phyloP scores from a whole-genome alignment of 345 rosid species.

The Bruguiera parviflora region DNA sequence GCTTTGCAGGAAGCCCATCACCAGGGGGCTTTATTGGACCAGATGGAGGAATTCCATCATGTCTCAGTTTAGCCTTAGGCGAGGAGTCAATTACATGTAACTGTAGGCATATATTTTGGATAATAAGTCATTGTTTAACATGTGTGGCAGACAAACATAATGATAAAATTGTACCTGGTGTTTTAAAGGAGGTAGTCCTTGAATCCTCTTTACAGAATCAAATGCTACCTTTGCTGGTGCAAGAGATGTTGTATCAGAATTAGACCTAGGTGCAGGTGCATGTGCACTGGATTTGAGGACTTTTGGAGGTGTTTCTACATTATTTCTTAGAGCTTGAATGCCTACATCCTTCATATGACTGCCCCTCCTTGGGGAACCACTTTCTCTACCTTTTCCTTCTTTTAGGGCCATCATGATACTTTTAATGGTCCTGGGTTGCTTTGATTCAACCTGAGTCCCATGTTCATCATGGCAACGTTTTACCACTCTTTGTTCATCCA shows the following conservation, averaged over 20 bases:
- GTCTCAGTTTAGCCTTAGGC: constrained; percentile 65
- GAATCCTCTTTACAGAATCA: constrained; percentile 49
- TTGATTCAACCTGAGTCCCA: constrained; percentile 47
- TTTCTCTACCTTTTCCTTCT: constrained; percentile 90
- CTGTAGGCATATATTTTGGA: constrained; percentile 34
- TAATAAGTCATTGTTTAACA: constrained; percentile 12
- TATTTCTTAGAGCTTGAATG: constrained; percentile 46
- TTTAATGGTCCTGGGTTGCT: constrained; percentile 81
- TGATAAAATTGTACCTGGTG: constrained; percentile 53
- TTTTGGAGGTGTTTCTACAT: constrained; percentile 61
- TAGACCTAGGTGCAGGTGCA: constrained; percentile 51
- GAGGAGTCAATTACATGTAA: constrained; percentile 54
- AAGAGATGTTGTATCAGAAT: constrained; percentile 36
- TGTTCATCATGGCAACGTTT: constrained; percentile 46
- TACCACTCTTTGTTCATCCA: constrained; percentile 43
- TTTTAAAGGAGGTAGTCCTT: constrained; percentile 55
- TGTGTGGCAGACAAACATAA: constrained; percentile 7
- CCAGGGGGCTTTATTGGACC: constrained; percentile 42
- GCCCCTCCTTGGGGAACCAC: constrained; percentile 77
- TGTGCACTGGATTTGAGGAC: constrained; percentile 50
- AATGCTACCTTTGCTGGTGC: constrained; percentile 44
- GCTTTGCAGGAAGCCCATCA: constrained; percentile 51
- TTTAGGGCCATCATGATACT: constrained; percentile 85
- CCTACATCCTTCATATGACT: constrained; percentile 46
- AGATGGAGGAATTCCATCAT: constrained; percentile 62